Evolutionary conservation across 305 asterid species (phyloP), one percentile per base, ranked within the genome.

Genomic region (Rubia tinctorum): DNA sequence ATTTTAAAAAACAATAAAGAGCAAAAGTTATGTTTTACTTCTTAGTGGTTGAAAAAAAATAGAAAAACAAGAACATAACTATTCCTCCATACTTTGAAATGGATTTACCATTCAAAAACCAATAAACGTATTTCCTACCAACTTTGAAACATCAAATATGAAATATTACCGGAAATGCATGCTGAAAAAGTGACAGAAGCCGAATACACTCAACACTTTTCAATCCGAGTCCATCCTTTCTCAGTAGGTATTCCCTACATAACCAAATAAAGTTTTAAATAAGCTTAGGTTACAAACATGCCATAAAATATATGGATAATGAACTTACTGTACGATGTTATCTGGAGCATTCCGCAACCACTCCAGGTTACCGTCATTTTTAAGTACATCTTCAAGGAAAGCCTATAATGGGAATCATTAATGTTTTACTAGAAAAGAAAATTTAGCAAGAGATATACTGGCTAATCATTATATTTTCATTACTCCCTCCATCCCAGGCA

Each of bases 171-270:
- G 95, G 96, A 37, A 90, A 92, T 55, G 93, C 87, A 43, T 51
- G 81, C 39, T 82, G 84, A 44, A 82, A 81, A 68, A 88, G 92
- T 1, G 82, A 18, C 78, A 90, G 81, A 67, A 92, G 92, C 76
- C 88, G 75, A 71, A 91, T 78, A 12, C 97, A 91, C 78, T 87
- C 96, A 0, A 79, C 82, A 67, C 97, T 91, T 84, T 91, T 91
- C 78, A 87, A 75, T 5, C 90, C 95, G 45, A 91, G 68, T n/a
- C 97, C 91, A 0, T 14, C 2, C 10, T 86, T 60, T 74, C 93
- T 86, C 82, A 84, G 53, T 56, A 91, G 78, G 81, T 72, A 89
- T 20, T 82, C 83, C 87, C 96, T 89, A 59, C 8, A 73, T 73
- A 62, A 22, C 17, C 37, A 64, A 64, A 13, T 15, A 58, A 56